Percentiles rank a stretch among this genome's conserved stretches.
Conservation (phyloP, 129 eudicot species). For the Silybum marianum region DNA sequence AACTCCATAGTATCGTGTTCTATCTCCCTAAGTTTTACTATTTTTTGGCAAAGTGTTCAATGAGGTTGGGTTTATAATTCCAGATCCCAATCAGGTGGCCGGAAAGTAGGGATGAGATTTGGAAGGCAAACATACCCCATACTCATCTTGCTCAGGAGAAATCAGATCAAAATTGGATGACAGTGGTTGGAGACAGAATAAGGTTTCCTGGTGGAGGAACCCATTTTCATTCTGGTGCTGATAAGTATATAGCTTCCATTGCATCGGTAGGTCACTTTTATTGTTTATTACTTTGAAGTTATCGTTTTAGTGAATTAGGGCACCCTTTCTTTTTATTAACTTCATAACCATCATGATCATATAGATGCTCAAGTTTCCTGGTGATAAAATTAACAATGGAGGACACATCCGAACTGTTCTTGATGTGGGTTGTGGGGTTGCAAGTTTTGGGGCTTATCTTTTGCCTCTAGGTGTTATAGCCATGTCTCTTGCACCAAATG, state of each 20-base stretch:
- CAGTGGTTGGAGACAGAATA: constrained; percentile 71
- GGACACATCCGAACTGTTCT: constrained; percentile 81
- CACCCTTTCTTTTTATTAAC: background rate
- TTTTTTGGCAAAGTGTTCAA: constrained; percentile 27
- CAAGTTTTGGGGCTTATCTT: constrained; percentile 90
- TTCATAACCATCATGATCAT: constrained; percentile 4
- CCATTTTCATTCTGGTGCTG: constrained; percentile 88
- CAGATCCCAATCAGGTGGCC: constrained; percentile 97
- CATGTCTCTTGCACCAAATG: constrained; percentile 89
- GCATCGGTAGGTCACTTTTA: constrained; percentile 57
- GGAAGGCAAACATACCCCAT: constrained; percentile 94
- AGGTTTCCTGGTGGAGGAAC: constrained; percentile 96
- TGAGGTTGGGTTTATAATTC: constrained; percentile 39
- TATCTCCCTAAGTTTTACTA: background rate
- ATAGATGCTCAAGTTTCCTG: constrained; percentile 86
- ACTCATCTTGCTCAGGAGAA: constrained; percentile 87
- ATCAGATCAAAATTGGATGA: constrained; percentile 94
- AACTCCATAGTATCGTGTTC: background rate
- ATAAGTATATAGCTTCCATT: constrained; percentile 69
- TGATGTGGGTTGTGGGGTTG: constrained; percentile 87
- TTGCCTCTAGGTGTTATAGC: constrained; percentile 71
- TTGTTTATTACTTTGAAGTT: background rate
- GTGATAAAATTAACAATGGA: constrained; percentile 68
- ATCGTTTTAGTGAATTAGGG: background rate
- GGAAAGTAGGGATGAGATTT: constrained; percentile 82